phyloP scores from a whole-genome alignment of 129 eudicot genomes.

The Helichrysum umbraculigerum region DNA sequence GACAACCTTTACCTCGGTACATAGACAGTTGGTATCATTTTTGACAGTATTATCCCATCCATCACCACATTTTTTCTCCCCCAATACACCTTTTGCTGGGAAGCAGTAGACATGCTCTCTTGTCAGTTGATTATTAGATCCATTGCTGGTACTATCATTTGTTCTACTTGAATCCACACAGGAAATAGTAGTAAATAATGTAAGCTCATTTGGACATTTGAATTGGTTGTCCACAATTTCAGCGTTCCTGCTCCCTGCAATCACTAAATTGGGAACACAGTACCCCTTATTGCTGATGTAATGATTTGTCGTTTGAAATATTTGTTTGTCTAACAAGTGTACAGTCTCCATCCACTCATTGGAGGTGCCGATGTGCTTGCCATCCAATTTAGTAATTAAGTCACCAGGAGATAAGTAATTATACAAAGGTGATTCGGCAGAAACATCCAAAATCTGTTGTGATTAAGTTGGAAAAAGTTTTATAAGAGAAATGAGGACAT shows the following conservation, averaged over 20 bases:
- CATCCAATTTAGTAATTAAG: constrained; percentile 62
- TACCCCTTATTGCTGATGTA: constrained; percentile 50
- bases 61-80: constrained; percentile 64
- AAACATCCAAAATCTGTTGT: constrained; percentile 65
- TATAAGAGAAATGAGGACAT: not conserved
- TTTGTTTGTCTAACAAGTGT: constrained; percentile 39
- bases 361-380: constrained; percentile 41
- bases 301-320: constrained; percentile 29
- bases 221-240: constrained; percentile 38
- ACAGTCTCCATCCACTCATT: constrained; percentile 63
- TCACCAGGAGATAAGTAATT: constrained; percentile 71
- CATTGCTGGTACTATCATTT: constrained; percentile 29
- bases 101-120: constrained; percentile 49
- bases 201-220: constrained; percentile 63
- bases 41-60: constrained; percentile 41
- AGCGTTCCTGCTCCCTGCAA: constrained; percentile 48
- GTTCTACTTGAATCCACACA: constrained; percentile 43
- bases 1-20: constrained; percentile 54
- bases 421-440: constrained; percentile 59
- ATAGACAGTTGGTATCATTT: constrained; percentile 47
- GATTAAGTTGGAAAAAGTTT: not conserved
- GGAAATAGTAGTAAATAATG: constrained; percentile 50
- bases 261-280: constrained; percentile 58
- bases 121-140: constrained; percentile 28
- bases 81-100: constrained; percentile 58